phyloP scores from a whole-genome alignment of 192 early-diverging fungal species.

The Backusella morwellensis region DNA sequence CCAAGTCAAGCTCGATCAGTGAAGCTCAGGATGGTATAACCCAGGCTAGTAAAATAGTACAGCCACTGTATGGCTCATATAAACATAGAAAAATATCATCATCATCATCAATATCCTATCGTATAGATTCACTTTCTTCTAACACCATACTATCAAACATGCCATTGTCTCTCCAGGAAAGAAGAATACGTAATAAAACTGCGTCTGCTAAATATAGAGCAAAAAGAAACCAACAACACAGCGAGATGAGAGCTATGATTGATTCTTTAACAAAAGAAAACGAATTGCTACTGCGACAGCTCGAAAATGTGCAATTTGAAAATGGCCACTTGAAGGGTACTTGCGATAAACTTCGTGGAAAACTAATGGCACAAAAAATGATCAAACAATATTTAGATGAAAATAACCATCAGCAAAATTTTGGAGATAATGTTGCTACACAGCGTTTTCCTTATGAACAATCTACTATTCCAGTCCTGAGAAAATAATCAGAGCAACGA shows the following conservation, averaged over 20 bases:
- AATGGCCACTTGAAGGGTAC: slow-evolving; percentile 40
- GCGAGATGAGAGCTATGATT: slow-evolving; percentile 52
- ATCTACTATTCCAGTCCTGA: not conserved
- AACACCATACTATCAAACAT: not conserved
- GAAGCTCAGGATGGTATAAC: not conserved
- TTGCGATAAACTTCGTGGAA: slow-evolving; percentile 46
- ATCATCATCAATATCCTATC: not conserved
- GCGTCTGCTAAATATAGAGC: slow-evolving; percentile 60
- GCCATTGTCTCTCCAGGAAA: slow-evolving; percentile 46
- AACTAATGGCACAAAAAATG: slow-evolving; percentile 52
- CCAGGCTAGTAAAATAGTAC: not conserved
- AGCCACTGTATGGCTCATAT: not conserved
- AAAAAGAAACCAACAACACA: slow-evolving; percentile 53
- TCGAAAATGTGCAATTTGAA: slow-evolving; percentile 44
- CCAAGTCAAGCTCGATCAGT: not conserved
- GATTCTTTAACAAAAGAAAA: slow-evolving; percentile 41
- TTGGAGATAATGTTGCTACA: not conserved
- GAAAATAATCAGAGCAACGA: not conserved
- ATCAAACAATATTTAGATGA: slow-evolving; percentile 38
- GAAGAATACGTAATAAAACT: slow-evolving; percentile 54
- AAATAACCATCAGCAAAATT: not conserved
- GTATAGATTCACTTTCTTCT: not conserved
- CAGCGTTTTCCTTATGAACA: not conserved
- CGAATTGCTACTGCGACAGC: slow-evolving; percentile 39
- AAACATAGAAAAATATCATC: not conserved